Conservation (phyloP, 2,329 filamentous ascomycete genomes). For the Hirsutella rhossiliensis region DNA sequence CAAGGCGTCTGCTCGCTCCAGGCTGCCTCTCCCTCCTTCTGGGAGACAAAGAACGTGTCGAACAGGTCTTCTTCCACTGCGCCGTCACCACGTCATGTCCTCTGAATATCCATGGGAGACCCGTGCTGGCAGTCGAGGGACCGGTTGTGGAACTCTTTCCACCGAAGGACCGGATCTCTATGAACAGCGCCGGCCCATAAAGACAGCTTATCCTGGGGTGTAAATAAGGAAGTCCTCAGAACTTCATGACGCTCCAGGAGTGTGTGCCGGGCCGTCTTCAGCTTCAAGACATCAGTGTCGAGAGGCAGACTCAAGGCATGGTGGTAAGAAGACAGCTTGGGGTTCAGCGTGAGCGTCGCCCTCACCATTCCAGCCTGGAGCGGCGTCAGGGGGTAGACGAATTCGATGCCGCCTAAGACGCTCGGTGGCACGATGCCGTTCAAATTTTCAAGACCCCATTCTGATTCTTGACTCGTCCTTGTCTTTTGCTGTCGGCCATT, state of each 20-base stretch:
- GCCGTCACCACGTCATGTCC: background rate
- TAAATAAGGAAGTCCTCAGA: slow-evolving; percentile 15
- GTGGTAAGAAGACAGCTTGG: slow-evolving; percentile 8
- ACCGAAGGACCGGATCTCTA: background rate
- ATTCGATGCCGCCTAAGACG: slow-evolving; percentile 6
- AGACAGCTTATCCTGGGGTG: background rate
- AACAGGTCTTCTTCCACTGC: background rate
- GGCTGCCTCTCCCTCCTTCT: background rate
- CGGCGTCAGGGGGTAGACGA: slow-evolving; percentile 14
- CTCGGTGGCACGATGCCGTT: slow-evolving; percentile 1
- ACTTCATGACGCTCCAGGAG: slow-evolving; percentile 10
- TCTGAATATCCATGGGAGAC: background rate
- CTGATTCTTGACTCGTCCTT: background rate
- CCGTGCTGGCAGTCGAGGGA: background rate
- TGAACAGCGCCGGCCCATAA: slow-evolving; percentile 4
- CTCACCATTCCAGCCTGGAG: slow-evolving; percentile 10
- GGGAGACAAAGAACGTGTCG: background rate
- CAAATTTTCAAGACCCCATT: background rate
- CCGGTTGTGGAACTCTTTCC: background rate
- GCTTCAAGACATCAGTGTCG: slow-evolving; percentile 3
- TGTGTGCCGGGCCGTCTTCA: slow-evolving; percentile 6
- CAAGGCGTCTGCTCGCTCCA: background rate
- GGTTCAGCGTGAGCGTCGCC: slow-evolving; percentile 7
- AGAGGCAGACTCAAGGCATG: slow-evolving; percentile 3
- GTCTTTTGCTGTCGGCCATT: background rate